These are phyloP conservation scores for Fusarium chaquense DNA, from an alignment of 2,329 filamentous ascomycete genomes.

Conservation along the genomic window DNA sequence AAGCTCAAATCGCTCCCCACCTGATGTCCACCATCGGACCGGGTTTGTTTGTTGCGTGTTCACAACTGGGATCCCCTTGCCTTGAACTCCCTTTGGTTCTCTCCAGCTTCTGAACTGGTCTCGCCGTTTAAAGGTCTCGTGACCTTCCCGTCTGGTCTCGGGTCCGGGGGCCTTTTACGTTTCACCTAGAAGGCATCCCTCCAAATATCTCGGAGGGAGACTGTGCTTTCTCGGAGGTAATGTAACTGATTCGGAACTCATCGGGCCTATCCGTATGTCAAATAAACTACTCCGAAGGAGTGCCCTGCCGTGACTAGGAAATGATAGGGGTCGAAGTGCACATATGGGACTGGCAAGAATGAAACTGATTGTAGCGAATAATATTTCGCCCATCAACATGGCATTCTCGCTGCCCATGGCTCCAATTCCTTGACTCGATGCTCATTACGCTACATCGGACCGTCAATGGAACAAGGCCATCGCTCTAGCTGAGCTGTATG, in stretches of 20 bases:
- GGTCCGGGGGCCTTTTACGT: slow-evolving; percentile 20
- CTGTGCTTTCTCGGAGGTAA: slow-evolving; percentile 4
- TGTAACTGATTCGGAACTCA: slow-evolving; percentile 15
- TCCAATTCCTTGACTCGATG: neutral
- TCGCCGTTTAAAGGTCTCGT: slow-evolving; percentile 31
- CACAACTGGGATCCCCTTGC: slow-evolving; percentile 12
- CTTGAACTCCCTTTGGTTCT: slow-evolving; percentile 18
- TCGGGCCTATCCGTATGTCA: slow-evolving; percentile 1
- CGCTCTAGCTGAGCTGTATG: neutral
- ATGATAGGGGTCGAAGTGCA: neutral
- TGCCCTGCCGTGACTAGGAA: neutral
- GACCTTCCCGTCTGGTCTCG: slow-evolving; percentile 33
- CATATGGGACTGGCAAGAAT: neutral
- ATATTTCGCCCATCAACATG: slow-evolving; percentile 1
- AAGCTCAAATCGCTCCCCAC: slow-evolving; percentile 30
- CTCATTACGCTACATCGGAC: slow-evolving; percentile 21
- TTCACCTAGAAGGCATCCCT: slow-evolving; percentile 14
- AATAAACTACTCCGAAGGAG: neutral
- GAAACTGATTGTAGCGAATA: neutral
- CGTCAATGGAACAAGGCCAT: slow-evolving; percentile 1
- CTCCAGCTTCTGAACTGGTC: slow-evolving; percentile 28
- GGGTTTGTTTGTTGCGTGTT: slow-evolving; percentile 24
- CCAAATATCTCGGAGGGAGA: slow-evolving; percentile 34
- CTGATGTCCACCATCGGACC: slow-evolving; percentile 12
- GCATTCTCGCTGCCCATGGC: slow-evolving; percentile 3